Conservation (phyloP, 2,329 filamentous ascomycete species). For the Trichoderma koningii region DNA sequence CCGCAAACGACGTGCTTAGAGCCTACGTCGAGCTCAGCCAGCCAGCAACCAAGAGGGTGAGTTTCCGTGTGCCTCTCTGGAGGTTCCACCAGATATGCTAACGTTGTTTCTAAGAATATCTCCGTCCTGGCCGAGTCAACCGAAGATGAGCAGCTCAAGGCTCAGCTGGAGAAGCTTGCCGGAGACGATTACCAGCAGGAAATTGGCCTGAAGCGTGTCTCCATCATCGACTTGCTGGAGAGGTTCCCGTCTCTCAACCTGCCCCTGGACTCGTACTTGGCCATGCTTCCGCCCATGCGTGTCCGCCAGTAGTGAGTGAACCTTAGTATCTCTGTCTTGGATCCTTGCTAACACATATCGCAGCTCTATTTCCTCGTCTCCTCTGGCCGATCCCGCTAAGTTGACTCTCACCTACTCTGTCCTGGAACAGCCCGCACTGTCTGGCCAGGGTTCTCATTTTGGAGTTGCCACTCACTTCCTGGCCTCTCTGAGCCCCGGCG, state of each 20-base stretch:
- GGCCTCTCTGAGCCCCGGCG: constrained; percentile 47
- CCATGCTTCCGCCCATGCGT: constrained; percentile 75
- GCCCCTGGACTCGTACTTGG: constrained; percentile 66
- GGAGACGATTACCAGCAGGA: constrained; percentile 51
- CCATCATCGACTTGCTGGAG: constrained; percentile 70
- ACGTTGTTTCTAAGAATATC: constrained; percentile 37
- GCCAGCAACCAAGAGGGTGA: constrained; percentile 67
- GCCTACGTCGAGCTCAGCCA: constrained; percentile 74
- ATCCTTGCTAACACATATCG: constrained; percentile 3
- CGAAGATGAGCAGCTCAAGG: constrained; percentile 47
- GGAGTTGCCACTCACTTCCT: constrained; percentile 66
- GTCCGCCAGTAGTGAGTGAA: constrained; percentile 65
- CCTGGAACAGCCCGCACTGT: constrained; percentile 57
- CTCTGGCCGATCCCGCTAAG: constrained; percentile 57
- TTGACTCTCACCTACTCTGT: constrained; percentile 70
- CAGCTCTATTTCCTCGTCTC: constrained; percentile 73
- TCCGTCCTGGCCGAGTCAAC: constrained; percentile 51
- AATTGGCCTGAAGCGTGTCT: constrained; percentile 59
- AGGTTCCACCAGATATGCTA: not conserved
- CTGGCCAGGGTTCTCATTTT: constrained; percentile 52
- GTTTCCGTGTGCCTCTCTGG: constrained; percentile 26
- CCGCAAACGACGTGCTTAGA: constrained; percentile 64
- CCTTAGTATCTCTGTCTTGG: not conserved
- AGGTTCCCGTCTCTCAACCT: constrained; percentile 60
- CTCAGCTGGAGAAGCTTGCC: constrained; percentile 50